These are phyloP conservation scores for Epichloe aotearoae DNA, from an alignment of 2,329 filamentous ascomycete species.

Conservation along the genomic window DNA sequence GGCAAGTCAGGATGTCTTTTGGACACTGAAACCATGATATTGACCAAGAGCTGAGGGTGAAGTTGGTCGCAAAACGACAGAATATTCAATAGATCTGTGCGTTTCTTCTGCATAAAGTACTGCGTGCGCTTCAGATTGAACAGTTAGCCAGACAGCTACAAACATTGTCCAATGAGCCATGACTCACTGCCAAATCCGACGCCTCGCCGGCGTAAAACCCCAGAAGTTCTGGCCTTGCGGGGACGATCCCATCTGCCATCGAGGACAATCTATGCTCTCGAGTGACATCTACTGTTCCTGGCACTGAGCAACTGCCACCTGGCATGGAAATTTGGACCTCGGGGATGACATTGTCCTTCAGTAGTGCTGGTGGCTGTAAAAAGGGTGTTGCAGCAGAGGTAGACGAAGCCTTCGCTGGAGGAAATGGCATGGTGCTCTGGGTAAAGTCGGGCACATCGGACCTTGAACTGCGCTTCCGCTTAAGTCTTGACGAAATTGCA, in stretches of 20 bases:
- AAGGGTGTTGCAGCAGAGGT: neutral
- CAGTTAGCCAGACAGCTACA: neutral
- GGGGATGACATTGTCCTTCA: neutral
- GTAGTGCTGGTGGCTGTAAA: neutral
- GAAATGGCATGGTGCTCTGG: slow-evolving; percentile 19
- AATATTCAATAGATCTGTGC: slow-evolving; percentile 26
- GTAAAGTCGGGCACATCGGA: slow-evolving; percentile 16
- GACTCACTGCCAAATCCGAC: slow-evolving; percentile 21
- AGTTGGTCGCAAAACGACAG: slow-evolving; percentile 28
- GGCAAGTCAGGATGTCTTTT: slow-evolving; percentile 29
- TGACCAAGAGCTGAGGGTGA: slow-evolving; percentile 26
- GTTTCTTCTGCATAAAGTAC: slow-evolving; percentile 26
- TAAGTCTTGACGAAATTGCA: slow-evolving; percentile 6
- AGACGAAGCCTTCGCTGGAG: slow-evolving; percentile 5
- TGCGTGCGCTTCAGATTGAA: slow-evolving; percentile 18
- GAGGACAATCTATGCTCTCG: slow-evolving; percentile 19
- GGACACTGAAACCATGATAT: slow-evolving; percentile 29
- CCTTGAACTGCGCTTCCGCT: slow-evolving; percentile 17
- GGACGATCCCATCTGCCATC: slow-evolving; percentile 18
- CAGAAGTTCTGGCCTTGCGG: slow-evolving; percentile 23
- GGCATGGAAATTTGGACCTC: neutral
- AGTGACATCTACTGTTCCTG: slow-evolving; percentile 15
- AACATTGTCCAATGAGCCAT: neutral
- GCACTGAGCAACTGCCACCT: slow-evolving; percentile 5
- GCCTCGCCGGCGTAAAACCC: slow-evolving; percentile 25